Conservation (phyloP, 805 yeast species). For the Soucietia sequanensis region DNA sequence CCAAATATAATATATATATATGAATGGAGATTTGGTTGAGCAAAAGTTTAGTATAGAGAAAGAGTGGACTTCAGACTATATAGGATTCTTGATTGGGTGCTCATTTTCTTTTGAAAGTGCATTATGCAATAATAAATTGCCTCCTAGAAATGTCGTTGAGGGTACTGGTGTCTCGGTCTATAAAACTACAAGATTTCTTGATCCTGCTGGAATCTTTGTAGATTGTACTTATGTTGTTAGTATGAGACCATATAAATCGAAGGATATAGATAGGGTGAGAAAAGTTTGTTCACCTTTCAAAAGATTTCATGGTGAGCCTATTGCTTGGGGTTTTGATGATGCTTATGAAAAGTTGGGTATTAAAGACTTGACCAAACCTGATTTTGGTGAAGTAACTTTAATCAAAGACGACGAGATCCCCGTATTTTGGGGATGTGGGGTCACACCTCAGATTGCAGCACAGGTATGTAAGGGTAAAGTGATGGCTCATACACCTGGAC, state of each 20-base stretch:
- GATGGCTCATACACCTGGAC: constrained; percentile 36
- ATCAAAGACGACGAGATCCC: constrained; percentile 36
- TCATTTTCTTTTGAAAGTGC: constrained; percentile 41
- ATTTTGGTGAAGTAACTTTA: constrained; percentile 32
- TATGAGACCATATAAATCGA: constrained; percentile 37
- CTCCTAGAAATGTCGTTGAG: constrained; percentile 20
- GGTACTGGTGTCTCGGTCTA: constrained; percentile 7
- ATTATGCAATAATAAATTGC: constrained; percentile 24
- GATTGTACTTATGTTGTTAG: constrained; percentile 37
- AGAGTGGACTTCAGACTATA: constrained; percentile 32
- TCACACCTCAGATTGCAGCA: constrained; percentile 39
- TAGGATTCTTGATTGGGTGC: constrained; percentile 44
- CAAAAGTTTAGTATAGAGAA: constrained; percentile 19
- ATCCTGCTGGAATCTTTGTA: constrained; percentile 9
- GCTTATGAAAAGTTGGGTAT: constrained; percentile 36
- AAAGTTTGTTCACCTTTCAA: constrained; percentile 26
- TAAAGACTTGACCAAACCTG: constrained; percentile 27
- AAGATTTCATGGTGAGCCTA: constrained; percentile 40
- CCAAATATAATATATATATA: constrained; percentile 33
- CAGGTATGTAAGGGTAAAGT: constrained; percentile 26
- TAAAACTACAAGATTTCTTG: constrained; percentile 5
- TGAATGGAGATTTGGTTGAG: constrained; percentile 24
- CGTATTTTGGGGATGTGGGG: constrained; percentile 47
- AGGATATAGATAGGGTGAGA: constrained; percentile 27
- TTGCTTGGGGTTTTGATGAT: constrained; percentile 43